These are phyloP conservation scores for Boletellus emodensis DNA, from an alignment of 768 basidiomycete genomes.

Conservation along the genomic window DNA sequence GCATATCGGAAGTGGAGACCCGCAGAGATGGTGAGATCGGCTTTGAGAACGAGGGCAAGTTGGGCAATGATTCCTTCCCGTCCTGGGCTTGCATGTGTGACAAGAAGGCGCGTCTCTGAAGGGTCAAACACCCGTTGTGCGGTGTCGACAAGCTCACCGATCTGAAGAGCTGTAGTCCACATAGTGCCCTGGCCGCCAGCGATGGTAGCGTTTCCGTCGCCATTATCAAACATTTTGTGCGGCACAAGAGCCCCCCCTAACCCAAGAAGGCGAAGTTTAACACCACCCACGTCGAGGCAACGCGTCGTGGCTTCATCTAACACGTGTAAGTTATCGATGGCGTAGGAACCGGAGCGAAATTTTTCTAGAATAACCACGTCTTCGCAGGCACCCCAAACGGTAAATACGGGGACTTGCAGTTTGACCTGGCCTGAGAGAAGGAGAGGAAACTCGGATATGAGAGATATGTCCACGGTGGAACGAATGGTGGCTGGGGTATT, in stretches of 20 bases:
- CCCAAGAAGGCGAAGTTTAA: slow-evolving; percentile 92
- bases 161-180: slow-evolving; percentile 97
- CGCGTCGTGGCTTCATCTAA: slow-evolving; percentile 96
- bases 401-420: slow-evolving; percentile 89
- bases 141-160: slow-evolving; percentile 97
- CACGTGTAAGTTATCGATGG: slow-evolving; percentile 86
- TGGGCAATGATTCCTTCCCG: slow-evolving; percentile 91
- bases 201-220: slow-evolving; percentile 93
- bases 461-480: slow-evolving; percentile 65
- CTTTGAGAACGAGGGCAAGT: slow-evolving; percentile 85
- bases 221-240: slow-evolving; percentile 94
- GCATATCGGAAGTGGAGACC: slow-evolving; percentile 98
- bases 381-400: slow-evolving; percentile 97
- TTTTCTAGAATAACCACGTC: slow-evolving; percentile 92
- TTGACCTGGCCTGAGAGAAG: slow-evolving; percentile 88
- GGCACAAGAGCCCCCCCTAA: slow-evolving; percentile 92
- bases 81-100: slow-evolving; percentile 90
- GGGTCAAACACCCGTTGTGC: slow-evolving; percentile 91
- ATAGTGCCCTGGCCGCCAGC: slow-evolving; percentile 97
- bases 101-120: slow-evolving; percentile 88
- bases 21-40: slow-evolving; percentile 90
- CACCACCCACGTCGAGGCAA: slow-evolving; percentile 84
- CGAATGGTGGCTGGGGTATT: slow-evolving; percentile 68
- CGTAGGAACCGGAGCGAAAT: slow-evolving; percentile 77
- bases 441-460: slow-evolving; percentile 91